These are phyloP conservation scores for Pythium aquatile DNA, from an alignment of 352 stramenopile species.

Conservation along the genomic window DNA sequence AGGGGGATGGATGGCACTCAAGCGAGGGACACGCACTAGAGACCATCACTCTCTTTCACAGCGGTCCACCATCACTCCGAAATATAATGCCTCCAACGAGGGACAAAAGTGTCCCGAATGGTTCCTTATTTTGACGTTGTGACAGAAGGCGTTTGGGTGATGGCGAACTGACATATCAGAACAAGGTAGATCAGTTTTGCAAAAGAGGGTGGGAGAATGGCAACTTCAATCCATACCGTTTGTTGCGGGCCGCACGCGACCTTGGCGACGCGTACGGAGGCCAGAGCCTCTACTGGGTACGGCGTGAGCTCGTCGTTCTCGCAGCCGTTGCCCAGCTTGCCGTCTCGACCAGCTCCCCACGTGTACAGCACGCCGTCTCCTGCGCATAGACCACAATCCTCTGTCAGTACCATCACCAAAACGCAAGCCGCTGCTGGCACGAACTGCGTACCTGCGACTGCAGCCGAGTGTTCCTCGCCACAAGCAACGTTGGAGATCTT, in stretches of 20 bases:
- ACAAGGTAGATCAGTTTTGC: not conserved
- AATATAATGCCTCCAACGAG: not conserved
- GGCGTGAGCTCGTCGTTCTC: conserved; percentile 56
- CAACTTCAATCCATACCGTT: conserved; percentile 40
- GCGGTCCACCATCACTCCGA: conserved; percentile 5
- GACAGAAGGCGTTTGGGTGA: conserved; percentile 45
- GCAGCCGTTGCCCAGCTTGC: conserved; percentile 65
- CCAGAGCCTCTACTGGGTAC: conserved; percentile 47
- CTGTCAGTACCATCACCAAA: conserved; percentile 1
- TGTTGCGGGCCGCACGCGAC: conserved; percentile 52
- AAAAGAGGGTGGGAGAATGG: conserved; percentile 19
- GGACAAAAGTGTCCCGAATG: conserved; percentile 10
- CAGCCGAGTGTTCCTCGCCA: conserved; percentile 64
- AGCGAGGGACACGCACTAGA: conserved; percentile 5
- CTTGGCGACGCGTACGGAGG: conserved; percentile 53
- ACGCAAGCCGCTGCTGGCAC: not conserved
- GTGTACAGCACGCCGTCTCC: conserved; percentile 63
- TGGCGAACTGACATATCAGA: conserved; percentile 31
- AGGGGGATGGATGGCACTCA: conserved; percentile 9
- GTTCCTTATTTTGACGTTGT: conserved; percentile 9
- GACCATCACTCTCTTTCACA: conserved; percentile 17
- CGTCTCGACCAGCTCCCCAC: conserved; percentile 63
- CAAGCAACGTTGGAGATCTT: conserved; percentile 51
- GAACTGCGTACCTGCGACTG: conserved; percentile 38
- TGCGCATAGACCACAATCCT: conserved; percentile 7